Evolutionary conservation across 495 filamentous ascomycete species (phyloP), one percentile per base, ranked within the genome.

Genomic region (Lentithecium fluviatile): DNA sequence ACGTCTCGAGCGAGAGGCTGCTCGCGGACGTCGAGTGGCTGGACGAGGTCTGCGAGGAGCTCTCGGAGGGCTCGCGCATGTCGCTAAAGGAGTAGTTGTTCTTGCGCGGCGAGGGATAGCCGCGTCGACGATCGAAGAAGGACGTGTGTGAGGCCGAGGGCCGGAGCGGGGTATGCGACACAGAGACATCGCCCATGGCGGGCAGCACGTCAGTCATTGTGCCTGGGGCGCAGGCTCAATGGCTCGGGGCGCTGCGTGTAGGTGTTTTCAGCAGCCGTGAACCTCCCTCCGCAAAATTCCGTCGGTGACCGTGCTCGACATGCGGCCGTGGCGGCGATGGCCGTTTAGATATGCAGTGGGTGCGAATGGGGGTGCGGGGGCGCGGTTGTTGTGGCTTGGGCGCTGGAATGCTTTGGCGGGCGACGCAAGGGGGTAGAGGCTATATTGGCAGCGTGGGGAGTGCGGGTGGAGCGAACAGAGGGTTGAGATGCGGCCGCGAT

Each of bases 1-100:
- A 74, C 15, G 77, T 79, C 57, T 81, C 79, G 25, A 88, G 69
- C 0, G 87, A 88, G 23, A 89, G 69, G 56, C 78, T 85, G 56
- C 83, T 85, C 13, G 84, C 77, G n/a, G 85, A 81, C 19, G 84
- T 83, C 10, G 86, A 84, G 29, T 74, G 68, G 56, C 57, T 47
- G 24, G 65, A 64, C 20, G 61, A 68, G 13, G 52, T 20, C 19
- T 50, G 47, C 38, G 66, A 65, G 29, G 56, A 65, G 25, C 42
- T 56, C 45, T 49, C 47, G 8, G 57, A 52, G 49, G 23, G 19
- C 2, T 60, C 47, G 20, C 34, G 53, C 26, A 60, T 56, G 43
- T 68, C 65, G 15, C 56, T 47, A 32, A 56, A 40, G 15, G 61
- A 57, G 37, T 62, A 69, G 32, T 43, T 62, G 48, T 55, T 55